Base-by-base conservation (phyloP, 768 basidiomycete species). In the Tylopilus subfusipes region DNA sequence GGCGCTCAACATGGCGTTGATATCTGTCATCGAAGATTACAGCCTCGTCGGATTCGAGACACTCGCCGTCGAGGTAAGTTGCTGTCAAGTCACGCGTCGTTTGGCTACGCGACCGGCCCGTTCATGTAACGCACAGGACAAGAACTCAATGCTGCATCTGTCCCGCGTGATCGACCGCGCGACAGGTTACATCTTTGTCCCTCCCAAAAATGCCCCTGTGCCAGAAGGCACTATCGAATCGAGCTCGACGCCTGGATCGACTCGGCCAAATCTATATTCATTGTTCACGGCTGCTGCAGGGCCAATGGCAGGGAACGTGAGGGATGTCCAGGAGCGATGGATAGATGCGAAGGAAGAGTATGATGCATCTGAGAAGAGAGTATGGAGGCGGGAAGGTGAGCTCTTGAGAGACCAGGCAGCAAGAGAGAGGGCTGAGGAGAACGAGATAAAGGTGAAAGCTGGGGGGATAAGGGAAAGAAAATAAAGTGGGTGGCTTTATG, bases 41-140 rank as follows among this genome's bases (percentile, higher is more conserved):
- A 79, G 86, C 33, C 81, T 98, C 18, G 93, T 99, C 16, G 90
- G 92, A 1, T 99, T 99, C 61, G 95, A 98, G 73, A 98, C 97
- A 0, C 79, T 99, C 1, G 94, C 95, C 0, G 94, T 99, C 13
- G 97, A 99, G 78, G 92, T 90, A 58, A 50, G 80, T 31, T 16
- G 14, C 2, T 42, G 11, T 33, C 29, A 29, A 27, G 13, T n/a
- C 24, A 46, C 24, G 12, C 24, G 11, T 33, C 29, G 3, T 12
- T 33, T 40, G 51, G 25, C 34, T 50, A n/a, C n/a, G 6, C 7
- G 29, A n/a, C 42, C n/a, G 31, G 31, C 27, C 31, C n/a, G 38
- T 30, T 49, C 27, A 43, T 30, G 10, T 12, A 8, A 50, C 30
- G 19, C 13, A 19, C 64, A 94, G 90, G 96, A 99, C 71, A 98